A percentile compares a stretch with the other conserved stretches of the same genome.
phyloP scores from a whole-genome alignment of 75 land plant genomes.

The Sequoiadendron giganteum region DNA sequence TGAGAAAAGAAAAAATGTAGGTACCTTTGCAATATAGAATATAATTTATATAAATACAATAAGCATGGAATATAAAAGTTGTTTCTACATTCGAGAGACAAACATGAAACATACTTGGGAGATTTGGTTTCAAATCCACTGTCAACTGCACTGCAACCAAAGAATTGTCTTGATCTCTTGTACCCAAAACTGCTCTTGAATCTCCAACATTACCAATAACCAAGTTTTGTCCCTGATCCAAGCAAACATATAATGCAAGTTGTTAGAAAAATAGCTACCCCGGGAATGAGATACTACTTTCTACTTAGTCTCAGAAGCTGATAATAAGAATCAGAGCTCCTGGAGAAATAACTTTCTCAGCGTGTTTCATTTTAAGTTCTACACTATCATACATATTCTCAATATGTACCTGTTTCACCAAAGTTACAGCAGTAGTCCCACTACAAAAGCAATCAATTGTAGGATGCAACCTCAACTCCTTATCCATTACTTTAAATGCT shows the following conservation, averaged over 20 bases:
- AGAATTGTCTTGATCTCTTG: conserved; percentile 52
- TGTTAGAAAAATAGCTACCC: not conserved
- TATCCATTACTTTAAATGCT: conserved; percentile 87
- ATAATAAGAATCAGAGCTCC: not conserved
- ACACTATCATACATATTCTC: not conserved
- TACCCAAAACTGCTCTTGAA: conserved; percentile 83
- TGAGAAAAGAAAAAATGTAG: not conserved
- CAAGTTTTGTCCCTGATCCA: conserved; percentile 69
- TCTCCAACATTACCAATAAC: conserved; percentile 87
- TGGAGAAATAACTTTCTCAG: not conserved
- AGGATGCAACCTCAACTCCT: conserved; percentile 75
- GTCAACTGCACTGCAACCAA: conserved; percentile 73
- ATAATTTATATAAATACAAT: not conserved
- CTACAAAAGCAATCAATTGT: conserved; percentile 95
- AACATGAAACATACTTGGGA: conserved; percentile 49
- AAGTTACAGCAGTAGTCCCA: conserved; percentile 91
- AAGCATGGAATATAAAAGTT: not conserved
- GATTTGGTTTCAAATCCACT: conserved; percentile 85
- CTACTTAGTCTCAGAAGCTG: not conserved
- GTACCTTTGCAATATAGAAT: not conserved
- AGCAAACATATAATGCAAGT: conserved; percentile 5
- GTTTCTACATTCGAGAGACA: not conserved
- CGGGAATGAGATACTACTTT: not conserved
- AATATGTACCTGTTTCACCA: conserved; percentile 78
- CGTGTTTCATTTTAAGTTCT: not conserved